Conservation (phyloP, 495 filamentous ascomycete genomes). For the Podospora pseudocomata region DNA sequence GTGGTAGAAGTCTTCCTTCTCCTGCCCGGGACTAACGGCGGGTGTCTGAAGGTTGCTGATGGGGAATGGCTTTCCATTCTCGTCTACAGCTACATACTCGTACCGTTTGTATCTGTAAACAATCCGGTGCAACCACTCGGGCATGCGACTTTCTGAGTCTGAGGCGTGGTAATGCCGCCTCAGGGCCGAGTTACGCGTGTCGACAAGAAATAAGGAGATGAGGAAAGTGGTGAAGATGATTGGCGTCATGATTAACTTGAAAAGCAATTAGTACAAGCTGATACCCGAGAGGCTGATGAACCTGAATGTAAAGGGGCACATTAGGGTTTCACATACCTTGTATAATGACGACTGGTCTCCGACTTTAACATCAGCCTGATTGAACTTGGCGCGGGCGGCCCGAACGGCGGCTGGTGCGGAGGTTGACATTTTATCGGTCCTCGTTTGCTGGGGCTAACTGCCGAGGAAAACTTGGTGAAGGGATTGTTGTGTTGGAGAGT, state of each 20-base stretch:
- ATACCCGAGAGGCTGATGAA: not conserved
- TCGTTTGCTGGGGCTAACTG: not conserved
- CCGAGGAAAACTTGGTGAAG: not conserved
- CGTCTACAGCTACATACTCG: slow-evolving; percentile 24
- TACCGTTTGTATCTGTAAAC: slow-evolving; percentile 36
- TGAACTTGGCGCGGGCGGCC: not conserved
- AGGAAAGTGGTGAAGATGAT: slow-evolving; percentile 50
- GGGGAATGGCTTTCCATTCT: slow-evolving; percentile 6
- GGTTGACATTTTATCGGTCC: not conserved
- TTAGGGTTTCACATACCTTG: slow-evolving; percentile 26
- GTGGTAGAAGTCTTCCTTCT: slow-evolving; percentile 39
- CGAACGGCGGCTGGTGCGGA: not conserved
- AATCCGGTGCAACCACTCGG: slow-evolving; percentile 39
- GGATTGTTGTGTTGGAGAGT: not conserved
- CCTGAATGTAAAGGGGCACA: not conserved
- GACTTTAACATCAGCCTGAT: slow-evolving; percentile 25
- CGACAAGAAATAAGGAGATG: slow-evolving; percentile 48
- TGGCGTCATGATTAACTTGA: slow-evolving; percentile 44
- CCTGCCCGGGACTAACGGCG: not conserved
- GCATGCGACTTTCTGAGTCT: slow-evolving; percentile 25
- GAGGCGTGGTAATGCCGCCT: slow-evolving; percentile 40
- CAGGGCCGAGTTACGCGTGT: slow-evolving; percentile 39
- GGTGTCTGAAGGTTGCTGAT: not conserved
- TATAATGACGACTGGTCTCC: slow-evolving; percentile 31
- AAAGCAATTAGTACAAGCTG: slow-evolving; percentile 17